Conservation (phyloP, 106 monocot species). For the Dioscorea dumetorum region DNA sequence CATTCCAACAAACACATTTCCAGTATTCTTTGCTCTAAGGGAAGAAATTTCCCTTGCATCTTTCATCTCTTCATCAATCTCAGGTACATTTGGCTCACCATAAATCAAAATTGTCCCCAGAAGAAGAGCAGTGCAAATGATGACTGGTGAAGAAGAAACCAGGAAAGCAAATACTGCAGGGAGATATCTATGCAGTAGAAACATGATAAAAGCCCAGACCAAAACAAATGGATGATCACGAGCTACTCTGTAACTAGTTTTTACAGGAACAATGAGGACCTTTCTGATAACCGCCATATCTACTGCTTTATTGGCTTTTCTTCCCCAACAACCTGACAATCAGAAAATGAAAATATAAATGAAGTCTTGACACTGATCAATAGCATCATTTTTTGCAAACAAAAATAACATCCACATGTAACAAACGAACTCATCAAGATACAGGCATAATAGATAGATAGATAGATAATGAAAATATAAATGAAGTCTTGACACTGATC, state of each 20-base stretch:
- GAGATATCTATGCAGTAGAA: constrained; percentile 38
- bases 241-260: constrained; percentile 23
- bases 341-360: no score
- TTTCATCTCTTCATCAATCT: constrained; percentile 36
- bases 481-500: no score
- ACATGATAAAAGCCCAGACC: constrained; percentile 27
- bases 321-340: no score
- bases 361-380: no score
- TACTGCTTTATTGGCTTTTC: neutral
- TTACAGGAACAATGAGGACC: constrained; percentile 27
- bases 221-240: constrained; percentile 47
- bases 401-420: no score
- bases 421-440: no score
- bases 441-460: no score
- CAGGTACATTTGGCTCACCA: constrained; percentile 48
- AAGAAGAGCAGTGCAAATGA: constrained; percentile 59
- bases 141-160: constrained; percentile 41
- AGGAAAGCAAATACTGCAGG: constrained; percentile 52
- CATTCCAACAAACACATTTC: constrained; percentile 2
- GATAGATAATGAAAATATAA: no score
- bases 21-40: constrained; percentile 10
- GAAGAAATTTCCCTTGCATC: constrained; percentile 26
- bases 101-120: constrained; percentile 62
- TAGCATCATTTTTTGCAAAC: no score
- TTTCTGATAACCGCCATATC: constrained; percentile 39